Evolutionary conservation across 2,329 filamentous ascomycete genomes (phyloP), one percentile per base, ranked within the genome.

Genomic region (Trichoderma afroharzianum): DNA sequence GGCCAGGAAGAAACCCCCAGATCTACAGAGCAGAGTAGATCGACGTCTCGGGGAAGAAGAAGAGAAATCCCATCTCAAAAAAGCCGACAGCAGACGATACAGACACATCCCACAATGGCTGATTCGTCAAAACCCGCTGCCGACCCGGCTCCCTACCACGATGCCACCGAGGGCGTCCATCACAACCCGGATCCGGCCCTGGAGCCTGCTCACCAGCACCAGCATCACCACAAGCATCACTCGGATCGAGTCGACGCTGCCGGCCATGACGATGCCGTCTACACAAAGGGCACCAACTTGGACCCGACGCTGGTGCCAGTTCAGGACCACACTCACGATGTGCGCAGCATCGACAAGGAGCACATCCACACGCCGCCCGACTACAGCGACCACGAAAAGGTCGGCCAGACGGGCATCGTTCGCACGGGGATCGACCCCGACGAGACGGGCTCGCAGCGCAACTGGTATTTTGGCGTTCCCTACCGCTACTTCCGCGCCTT

Each of bases 401-500:
- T 61, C 36, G 74, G 72, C 33, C 77, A 79, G 68, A 71, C 77
- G 1, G 81, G 77, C 61, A 74, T 82, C 21, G 68, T 82, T 12
- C 76, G 78, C 7, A 77, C 80, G 6, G 74, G 74, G 59, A 76
- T 74, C 18, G 78, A 76, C 36, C 75, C 77, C 1, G 74, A 73
- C 58, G 75, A 75, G 47, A 70, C 70, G 67, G 76, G 74, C 32
- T 69, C 73, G 12, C 75, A 72, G 39, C 74, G 74, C 63, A 72
- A 68, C 55, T 74, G 74, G 14, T 70, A 58, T n/a, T 74, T 76
- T 58, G 81, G 77, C 72, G 75, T 74, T 8, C 77, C 86, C 72
- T 87, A 87, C 75, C 78, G 80, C 73, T 83, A 81, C 70, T 83
- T 83, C 74, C 82, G 84, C 50, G 79, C 84, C 71, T 76, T 85